Conservation (phyloP, 2,329 filamentous ascomycete species). For the Colletotrichum sp. region DNA sequence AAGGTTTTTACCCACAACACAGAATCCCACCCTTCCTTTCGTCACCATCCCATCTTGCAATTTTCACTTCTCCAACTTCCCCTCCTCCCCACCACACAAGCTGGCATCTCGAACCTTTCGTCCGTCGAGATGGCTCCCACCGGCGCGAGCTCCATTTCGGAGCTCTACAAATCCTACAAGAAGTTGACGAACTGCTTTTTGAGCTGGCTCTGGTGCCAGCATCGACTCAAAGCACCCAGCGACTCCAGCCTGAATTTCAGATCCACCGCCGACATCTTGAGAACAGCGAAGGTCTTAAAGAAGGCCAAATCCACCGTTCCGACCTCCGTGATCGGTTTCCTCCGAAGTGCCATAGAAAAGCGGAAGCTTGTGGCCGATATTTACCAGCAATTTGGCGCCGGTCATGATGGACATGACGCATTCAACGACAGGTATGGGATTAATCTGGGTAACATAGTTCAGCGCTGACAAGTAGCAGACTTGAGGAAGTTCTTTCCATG, state of each 20-base stretch:
- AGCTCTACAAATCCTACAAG: neutral
- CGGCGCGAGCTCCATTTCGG: neutral
- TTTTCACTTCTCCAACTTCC: neutral
- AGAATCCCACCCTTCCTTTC: neutral
- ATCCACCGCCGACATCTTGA: neutral
- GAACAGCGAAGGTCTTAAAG: fast-evolving
- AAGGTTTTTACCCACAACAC: neutral
- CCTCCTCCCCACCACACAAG: neutral
- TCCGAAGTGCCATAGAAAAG: neutral
- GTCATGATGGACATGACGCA: neutral
- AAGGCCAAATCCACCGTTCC: fast-evolving
- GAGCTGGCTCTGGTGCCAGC: neutral
- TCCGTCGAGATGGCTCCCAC: neutral
- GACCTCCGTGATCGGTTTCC: fast-evolving
- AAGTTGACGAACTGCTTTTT: neutral
- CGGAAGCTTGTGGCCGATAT: neutral
- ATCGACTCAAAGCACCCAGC: neutral
- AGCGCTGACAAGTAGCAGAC: neutral
- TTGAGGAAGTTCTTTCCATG: neutral
- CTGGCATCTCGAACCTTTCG: fast-evolving
- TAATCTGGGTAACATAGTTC: too few species aligned
- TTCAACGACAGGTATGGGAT: neutral
- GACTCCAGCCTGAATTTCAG: fast-evolving
- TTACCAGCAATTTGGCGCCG: neutral
- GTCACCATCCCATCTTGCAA: neutral